Percentiles rank a stretch among this genome's conserved stretches.
Evolutionary conservation across 768 basidiomycete genomes (phyloP).

Genomic region (Exsudoporus frostii): DNA sequence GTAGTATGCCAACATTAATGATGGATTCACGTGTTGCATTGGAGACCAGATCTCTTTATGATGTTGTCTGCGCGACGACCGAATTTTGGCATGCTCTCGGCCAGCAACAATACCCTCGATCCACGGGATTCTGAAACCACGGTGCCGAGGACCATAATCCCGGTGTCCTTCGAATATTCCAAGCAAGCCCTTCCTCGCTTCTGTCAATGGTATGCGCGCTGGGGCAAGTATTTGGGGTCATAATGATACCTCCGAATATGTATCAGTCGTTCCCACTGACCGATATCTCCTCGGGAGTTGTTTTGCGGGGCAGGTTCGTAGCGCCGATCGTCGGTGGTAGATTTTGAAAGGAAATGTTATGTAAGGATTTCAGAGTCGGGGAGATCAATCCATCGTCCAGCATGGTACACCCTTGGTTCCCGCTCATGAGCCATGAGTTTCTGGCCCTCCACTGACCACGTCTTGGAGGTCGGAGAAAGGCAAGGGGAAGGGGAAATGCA

Average conservation of each 20-base stretch:
- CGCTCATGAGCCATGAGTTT: too few species aligned
- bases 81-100: background rate
- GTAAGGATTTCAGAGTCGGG: background rate
- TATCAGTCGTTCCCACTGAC: background rate
- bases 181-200: background rate
- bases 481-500: too few species aligned
- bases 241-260: background rate
- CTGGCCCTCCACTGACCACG: too few species aligned
- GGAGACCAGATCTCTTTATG: background rate
- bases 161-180: background rate
- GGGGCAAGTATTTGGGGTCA: background rate
- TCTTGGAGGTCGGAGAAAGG: too few species aligned
- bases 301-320: background rate
- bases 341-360: background rate
- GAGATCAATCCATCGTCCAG: background rate
- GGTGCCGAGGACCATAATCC: background rate
- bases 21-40: background rate
- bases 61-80: background rate
- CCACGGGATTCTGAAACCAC: background rate
- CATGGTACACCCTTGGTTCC: background rate
- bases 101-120: background rate
- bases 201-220: background rate
- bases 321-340: background rate
- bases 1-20: background rate
- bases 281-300: background rate